Conservation (phyloP, 164 flowering plant genomes). For the Taxillus chinensis region DNA sequence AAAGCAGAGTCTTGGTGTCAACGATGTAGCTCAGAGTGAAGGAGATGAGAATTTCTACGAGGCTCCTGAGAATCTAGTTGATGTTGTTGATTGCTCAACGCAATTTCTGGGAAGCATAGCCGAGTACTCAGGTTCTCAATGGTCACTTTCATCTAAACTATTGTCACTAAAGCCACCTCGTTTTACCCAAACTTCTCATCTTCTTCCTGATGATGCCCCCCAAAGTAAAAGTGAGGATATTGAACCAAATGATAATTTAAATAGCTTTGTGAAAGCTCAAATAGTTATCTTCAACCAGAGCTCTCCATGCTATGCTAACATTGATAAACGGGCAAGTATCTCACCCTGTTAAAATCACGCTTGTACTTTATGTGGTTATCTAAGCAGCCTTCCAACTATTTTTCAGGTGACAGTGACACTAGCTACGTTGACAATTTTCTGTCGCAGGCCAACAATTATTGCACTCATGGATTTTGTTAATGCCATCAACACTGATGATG, state of each 20-base stretch:
- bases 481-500: conserved; percentile 60
- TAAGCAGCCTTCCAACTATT: conserved; percentile 5
- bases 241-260: conserved; percentile 31
- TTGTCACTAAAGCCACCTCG: conserved; percentile 40
- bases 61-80: conserved; percentile 71
- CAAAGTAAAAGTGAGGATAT: conserved; percentile 17
- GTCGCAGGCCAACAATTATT: conserved; percentile 80
- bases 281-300: conserved; percentile 59
- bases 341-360: neutral
- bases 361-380: neutral
- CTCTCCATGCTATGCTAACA: conserved; percentile 54
- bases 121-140: conserved; percentile 16
- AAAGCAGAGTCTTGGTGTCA: conserved; percentile 20
- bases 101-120: conserved; percentile 13
- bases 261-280: conserved; percentile 93
- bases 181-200: conserved; percentile 46
- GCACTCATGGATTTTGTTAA: conserved; percentile 79
- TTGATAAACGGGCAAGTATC: conserved; percentile 53
- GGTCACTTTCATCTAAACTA: conserved; percentile 19
- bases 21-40: conserved; percentile 33
- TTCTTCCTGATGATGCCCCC: conserved; percentile 52
- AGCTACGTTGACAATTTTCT: conserved; percentile 82
- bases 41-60: conserved; percentile 87
- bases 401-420: conserved; percentile 74
- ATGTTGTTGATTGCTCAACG: conserved; percentile 28